A percentile compares a stretch with the other conserved stretches of the same genome.
phyloP scores from a whole-genome alignment of 257 asterid species.

The Rauvolfia tetraphylla region DNA sequence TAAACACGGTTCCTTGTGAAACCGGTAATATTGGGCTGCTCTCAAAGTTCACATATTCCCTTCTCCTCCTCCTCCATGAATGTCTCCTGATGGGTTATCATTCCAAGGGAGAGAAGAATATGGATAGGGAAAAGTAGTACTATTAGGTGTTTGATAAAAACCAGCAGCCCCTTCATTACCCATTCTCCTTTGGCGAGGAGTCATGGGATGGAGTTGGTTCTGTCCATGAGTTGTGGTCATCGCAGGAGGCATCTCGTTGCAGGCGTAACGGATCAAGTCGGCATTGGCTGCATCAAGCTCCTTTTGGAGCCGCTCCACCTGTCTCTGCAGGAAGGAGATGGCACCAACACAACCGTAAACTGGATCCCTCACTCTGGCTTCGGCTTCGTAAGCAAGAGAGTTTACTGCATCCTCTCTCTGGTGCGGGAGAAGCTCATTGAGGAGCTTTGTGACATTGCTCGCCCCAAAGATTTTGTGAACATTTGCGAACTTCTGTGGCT shows the following conservation, averaged over 20 bases:
- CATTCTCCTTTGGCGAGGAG: constrained; percentile 19
- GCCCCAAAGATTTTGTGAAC: constrained; percentile 53
- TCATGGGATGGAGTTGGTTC: constrained; percentile 5
- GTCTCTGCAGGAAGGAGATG: constrained; percentile 41
- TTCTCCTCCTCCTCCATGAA: constrained; percentile 23
- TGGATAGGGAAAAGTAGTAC: constrained; percentile 18
- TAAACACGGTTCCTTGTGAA: neutral
- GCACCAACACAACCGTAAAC: constrained; percentile 53
- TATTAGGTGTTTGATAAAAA: constrained; percentile 23
- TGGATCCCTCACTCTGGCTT: constrained; percentile 43
- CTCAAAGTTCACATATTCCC: constrained; percentile 14
- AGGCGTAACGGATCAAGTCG: constrained; percentile 33
- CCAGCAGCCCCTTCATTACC: constrained; percentile 19
- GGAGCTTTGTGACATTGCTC: constrained; percentile 42
- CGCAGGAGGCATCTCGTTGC: constrained; percentile 16
- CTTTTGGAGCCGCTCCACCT: constrained; percentile 38
- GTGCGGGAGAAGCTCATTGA: constrained; percentile 40
- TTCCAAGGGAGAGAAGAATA: constrained; percentile 31
- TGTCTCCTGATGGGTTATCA: constrained; percentile 17
- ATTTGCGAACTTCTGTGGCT: constrained; percentile 45
- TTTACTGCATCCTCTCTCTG: constrained; percentile 50
- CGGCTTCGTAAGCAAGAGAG: constrained; percentile 51
- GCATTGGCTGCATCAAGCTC: constrained; percentile 40
- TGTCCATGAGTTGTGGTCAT: constrained; percentile 5
- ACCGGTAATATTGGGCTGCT: neutral